phyloP scores from a whole-genome alignment of 2,329 filamentous ascomycete species.

The Exophiala oligosperma region DNA sequence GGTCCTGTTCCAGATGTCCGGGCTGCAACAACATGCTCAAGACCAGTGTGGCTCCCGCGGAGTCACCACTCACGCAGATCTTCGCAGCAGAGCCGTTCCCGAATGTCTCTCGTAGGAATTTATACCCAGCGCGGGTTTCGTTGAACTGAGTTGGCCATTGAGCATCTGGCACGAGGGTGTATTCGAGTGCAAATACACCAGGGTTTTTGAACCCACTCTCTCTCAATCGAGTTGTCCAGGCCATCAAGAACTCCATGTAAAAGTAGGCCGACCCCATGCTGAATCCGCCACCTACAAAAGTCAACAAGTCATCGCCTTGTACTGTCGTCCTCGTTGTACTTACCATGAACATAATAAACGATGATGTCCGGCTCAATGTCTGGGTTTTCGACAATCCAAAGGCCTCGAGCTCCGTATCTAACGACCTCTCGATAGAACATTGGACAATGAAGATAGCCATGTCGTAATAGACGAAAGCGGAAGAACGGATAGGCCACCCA shows the following conservation, averaged over 20 bases:
- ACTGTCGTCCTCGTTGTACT: conserved; percentile 21
- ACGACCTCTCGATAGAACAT: conserved; percentile 64
- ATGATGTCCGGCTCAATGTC: conserved; percentile 66
- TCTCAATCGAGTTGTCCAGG: conserved; percentile 67
- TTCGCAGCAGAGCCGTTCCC: conserved; percentile 39
- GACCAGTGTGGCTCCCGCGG: conserved; percentile 72
- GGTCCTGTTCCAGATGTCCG: conserved; percentile 39
- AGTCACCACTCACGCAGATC: conserved; percentile 75
- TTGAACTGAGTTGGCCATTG: conserved; percentile 72
- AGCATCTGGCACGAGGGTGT: conserved; percentile 74
- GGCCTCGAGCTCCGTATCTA: conserved; percentile 57
- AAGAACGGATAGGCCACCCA: conserved; percentile 72
- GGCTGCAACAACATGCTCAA: conserved; percentile 71
- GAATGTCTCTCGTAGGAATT: conserved; percentile 26
- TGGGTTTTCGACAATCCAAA: conserved; percentile 68
- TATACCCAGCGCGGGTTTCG: conserved; percentile 68
- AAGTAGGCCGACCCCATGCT: conserved; percentile 80
- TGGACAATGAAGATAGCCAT: conserved; percentile 64
- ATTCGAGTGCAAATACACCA: conserved; percentile 76
- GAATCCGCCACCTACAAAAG: conserved; percentile 71
- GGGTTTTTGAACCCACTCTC: conserved; percentile 70
- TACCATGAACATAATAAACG: conserved; percentile 80
- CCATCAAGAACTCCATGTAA: conserved; percentile 79
- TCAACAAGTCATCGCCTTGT: background rate
- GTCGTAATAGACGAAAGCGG: conserved; percentile 71